A percentile compares a stretch with the other conserved stretches of the same genome.
phyloP scores from a whole-genome alignment of 2,329 filamentous ascomycete species.

The Apiospora sp. region DNA sequence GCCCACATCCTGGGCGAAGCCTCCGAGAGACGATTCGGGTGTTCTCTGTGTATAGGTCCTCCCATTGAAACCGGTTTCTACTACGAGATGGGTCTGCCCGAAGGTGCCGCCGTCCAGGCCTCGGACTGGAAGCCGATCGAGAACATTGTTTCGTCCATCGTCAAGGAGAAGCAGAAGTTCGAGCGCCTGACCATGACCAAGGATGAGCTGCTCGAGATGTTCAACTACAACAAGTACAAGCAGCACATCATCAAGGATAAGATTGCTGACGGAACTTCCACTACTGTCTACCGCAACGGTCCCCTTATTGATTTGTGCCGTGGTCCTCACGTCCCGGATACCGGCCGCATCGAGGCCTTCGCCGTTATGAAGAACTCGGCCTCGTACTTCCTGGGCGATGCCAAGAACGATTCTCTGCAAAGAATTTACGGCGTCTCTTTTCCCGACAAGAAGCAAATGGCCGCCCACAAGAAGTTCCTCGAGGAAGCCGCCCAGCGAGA shows the following conservation, averaged over 20 bases:
- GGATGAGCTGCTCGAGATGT: conserved; percentile 93
- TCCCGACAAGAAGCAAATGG: conserved; percentile 94
- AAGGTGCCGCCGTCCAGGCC: conserved; percentile 73
- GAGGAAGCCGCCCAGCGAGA: conserved; percentile 98
- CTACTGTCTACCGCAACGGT: conserved; percentile 93
- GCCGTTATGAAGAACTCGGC: conserved; percentile 81
- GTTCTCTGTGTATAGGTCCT: conserved; percentile 91
- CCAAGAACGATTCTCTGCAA: conserved; percentile 93
- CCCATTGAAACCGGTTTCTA: conserved; percentile 94
- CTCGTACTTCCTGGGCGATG: conserved; percentile 94
- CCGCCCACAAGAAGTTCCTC: conserved; percentile 92
- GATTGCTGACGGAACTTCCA: conserved; percentile 86
- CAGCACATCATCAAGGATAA: conserved; percentile 96
- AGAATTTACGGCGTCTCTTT: conserved; percentile 96
- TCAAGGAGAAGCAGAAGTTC: conserved; percentile 97
- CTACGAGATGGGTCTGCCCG: conserved; percentile 91
- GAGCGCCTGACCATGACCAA: conserved; percentile 90
- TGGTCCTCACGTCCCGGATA: conserved; percentile 93
- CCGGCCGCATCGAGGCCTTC: conserved; percentile 92
- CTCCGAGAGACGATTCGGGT: conserved; percentile 88
- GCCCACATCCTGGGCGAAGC: conserved; percentile 97
- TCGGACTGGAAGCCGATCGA: conserved; percentile 87
- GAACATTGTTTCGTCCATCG: conserved; percentile 79
- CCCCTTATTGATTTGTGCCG: conserved; percentile 94
- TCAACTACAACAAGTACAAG: conserved; percentile 98